Evolutionary conservation across 805 yeast genomes (phyloP).

Genomic region (Huiozyma naganishii): DNA sequence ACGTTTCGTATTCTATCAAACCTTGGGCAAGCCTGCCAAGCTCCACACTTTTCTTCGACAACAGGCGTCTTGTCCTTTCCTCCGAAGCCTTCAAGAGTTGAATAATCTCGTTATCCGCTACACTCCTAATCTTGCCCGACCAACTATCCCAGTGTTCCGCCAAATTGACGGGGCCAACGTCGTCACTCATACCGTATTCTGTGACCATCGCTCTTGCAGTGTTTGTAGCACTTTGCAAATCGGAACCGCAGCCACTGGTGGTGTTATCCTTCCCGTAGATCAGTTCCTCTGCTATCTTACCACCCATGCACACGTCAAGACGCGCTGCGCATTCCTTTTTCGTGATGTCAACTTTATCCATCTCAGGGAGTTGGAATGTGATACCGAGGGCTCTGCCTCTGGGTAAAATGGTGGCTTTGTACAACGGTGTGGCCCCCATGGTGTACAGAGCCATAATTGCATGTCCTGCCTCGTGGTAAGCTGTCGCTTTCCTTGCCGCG

Average conservation of each 20-base stretch:
- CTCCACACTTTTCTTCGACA: conserved; percentile 54
- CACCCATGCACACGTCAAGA: conserved; percentile 97
- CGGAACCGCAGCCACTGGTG: conserved; percentile 92
- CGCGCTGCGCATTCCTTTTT: conserved; percentile 82
- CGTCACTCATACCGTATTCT: conserved; percentile 90
- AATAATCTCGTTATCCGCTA: conserved; percentile 89
- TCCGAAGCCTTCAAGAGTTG: conserved; percentile 65
- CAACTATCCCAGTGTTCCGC: conserved; percentile 91
- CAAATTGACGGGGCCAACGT: conserved; percentile 83
- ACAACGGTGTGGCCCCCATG: conserved; percentile 86
- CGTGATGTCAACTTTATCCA: conserved; percentile 94
- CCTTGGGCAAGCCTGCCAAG: conserved; percentile 86
- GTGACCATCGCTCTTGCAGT: conserved; percentile 97
- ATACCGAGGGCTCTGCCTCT: conserved; percentile 95
- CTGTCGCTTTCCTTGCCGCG: conserved; percentile 86
- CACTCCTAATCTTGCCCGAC: conserved; percentile 79
- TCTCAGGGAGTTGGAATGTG: conserved; percentile 94
- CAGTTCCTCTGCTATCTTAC: conserved; percentile 93
- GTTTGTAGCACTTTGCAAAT: conserved; percentile 77
- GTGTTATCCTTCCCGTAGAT: conserved; percentile 85
- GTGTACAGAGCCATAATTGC: conserved; percentile 96
- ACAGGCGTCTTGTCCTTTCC: conserved; percentile 60
- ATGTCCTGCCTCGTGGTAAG: conserved; percentile 98
- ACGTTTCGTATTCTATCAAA: conserved; percentile 86
- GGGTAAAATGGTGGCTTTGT: conserved; percentile 94